Percentiles rank a stretch among this genome's conserved stretches.
Conservation (phyloP, 169 alveolate species). For the Plasmodium vivax region DNA sequence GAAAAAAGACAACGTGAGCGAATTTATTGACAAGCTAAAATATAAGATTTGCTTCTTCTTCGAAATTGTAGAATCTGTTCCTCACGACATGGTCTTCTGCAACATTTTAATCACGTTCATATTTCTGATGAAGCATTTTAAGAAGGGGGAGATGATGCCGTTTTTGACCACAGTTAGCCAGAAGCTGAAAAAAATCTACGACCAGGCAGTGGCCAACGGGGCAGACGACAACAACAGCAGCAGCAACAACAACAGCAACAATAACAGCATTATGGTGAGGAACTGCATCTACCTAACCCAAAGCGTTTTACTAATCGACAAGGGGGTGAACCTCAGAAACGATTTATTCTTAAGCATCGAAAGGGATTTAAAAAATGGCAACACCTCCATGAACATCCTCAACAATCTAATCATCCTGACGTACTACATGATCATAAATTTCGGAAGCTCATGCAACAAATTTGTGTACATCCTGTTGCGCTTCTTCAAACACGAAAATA, state of each 20-base stretch:
- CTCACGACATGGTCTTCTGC: constrained; percentile 25
- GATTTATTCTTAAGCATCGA: constrained; percentile 32
- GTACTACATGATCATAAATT: constrained; percentile 53
- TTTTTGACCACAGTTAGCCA: constrained; percentile 12
- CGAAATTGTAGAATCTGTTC: constrained; percentile 27
- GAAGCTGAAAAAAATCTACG: constrained; percentile 10
- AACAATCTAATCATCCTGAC: constrained; percentile 42
- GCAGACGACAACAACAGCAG: not conserved
- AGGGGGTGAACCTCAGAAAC: not conserved
- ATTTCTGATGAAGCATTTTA: constrained; percentile 40
- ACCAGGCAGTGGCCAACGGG: not conserved
- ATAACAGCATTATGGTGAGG: constrained; percentile 24
- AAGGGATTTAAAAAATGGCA: constrained; percentile 29
- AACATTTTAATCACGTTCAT: constrained; percentile 45
- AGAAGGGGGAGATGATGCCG: constrained; percentile 13
- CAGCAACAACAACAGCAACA: not conserved
- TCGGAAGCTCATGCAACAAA: constrained; percentile 68
- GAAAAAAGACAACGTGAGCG: constrained; percentile 27
- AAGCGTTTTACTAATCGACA: constrained; percentile 31
- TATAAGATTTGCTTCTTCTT: constrained; percentile 23
- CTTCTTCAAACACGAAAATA: constrained; percentile 54
- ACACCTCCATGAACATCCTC: constrained; percentile 34
- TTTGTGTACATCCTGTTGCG: constrained; percentile 46
- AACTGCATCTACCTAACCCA: constrained; percentile 47
- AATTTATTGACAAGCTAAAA: constrained; percentile 49